Conservation (phyloP, 768 basidiomycete species). For the Russula griseocarnosa region DNA sequence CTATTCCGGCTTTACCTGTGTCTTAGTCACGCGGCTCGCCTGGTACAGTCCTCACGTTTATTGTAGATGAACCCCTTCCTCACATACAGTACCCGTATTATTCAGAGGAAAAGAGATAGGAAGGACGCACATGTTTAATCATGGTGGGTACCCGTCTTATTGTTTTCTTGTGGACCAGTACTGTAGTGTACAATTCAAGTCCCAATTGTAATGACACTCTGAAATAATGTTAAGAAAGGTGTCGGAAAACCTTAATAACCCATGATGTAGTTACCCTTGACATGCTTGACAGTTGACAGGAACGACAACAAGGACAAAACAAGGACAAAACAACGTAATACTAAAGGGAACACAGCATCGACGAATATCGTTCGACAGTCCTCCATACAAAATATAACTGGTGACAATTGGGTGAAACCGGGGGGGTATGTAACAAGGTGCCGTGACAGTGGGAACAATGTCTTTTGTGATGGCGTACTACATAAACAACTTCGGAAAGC, state of each 20-base stretch:
- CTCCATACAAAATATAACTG: slow-evolving; percentile 18
- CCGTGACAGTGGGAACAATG: background rate
- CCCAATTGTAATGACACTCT: background rate
- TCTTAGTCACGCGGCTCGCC: slow-evolving; percentile 31
- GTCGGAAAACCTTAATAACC: background rate
- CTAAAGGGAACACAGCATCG: slow-evolving; percentile 11
- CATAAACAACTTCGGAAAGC: background rate
- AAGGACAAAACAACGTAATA: background rate
- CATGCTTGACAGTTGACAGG: background rate
- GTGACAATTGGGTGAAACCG: slow-evolving; percentile 6
- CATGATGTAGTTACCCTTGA: background rate
- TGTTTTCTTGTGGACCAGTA: background rate
- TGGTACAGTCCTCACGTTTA: slow-evolving; percentile 28
- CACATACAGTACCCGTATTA: background rate
- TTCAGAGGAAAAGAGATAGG: slow-evolving; percentile 33
- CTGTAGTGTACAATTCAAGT: too few species aligned
- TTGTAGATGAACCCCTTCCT: background rate
- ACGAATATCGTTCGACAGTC: slow-evolving; percentile 10
- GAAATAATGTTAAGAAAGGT: background rate
- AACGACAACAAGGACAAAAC: background rate
- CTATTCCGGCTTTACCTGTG: slow-evolving; percentile 34
- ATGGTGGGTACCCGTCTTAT: background rate
- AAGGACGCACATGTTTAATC: slow-evolving; percentile 27
- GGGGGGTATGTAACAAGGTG: background rate
- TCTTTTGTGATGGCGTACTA: background rate